Evolutionary conservation across 225 moss, liverwort and hornwort genomes (phyloP), one percentile per base, ranked within the genome.

Genomic region (Pseudoscleropodium purum): DNA sequence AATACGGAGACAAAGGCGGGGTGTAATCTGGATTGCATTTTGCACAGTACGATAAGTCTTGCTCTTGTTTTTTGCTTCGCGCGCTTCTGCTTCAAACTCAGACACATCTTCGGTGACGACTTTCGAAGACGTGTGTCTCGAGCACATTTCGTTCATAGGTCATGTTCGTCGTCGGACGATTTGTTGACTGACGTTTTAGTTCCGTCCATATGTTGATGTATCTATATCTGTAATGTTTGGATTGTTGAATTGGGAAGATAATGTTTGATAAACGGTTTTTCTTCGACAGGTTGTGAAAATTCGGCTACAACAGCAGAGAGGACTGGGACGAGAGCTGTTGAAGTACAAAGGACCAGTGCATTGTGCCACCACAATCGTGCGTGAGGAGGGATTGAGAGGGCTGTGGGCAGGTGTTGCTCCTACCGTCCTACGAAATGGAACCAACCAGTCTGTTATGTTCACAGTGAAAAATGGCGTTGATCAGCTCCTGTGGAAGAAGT

Each of bases 371-470:
- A 93, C 93, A 16, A 97, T 99, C 67, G 89, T 99, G 60, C 92
- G 94, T 18, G 95, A 99, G 84, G 99, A 99, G 87, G 99, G 99
- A 47, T 29, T 97, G 13, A 67, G 94, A 59, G 99, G 99, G 21
- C 87, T 99, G 29, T 99, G 99, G 99, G 97, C 99, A 36, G 99
- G 99, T 67, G 96, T 96, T 57, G 95, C 94, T 33, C 99, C 99
- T 26, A 99, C 99, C 27, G 91, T 97, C 73, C 88, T 97, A 87
- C 96, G 99, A 21, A 99, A 99, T 54, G 99, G 99, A 70, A 97
- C 97, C 36, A 99, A 99, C 87, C 99, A 99, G 86, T 95, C 96
- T n/a, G 97, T 97, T 56, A 99, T 99, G 99, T 99, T 99, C 69
- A 94, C 95, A 12, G 96, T 94, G 65, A 97, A 99, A 79, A 95